These are phyloP conservation scores for Choanephora cucurbitarum DNA, from an alignment of 371 early-diverging fungal genomes.

Conservation along the genomic window DNA sequence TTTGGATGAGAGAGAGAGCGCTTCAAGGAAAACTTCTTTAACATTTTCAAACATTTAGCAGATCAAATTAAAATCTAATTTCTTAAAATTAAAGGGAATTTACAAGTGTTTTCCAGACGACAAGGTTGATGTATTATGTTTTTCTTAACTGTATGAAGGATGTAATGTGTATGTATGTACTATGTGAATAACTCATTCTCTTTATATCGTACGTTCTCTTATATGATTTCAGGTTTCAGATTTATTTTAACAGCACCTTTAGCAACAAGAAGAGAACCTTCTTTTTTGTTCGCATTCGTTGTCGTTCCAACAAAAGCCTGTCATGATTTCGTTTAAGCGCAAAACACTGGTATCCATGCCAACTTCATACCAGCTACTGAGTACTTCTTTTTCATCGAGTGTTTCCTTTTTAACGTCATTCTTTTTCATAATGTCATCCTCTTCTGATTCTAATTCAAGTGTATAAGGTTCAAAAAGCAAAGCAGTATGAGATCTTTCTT, in stretches of 20 bases:
- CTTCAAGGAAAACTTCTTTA: too few relatives aligned
- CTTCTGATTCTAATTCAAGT: slow-evolving; percentile 3
- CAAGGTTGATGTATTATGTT: too few relatives aligned
- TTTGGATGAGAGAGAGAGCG: too few relatives aligned
- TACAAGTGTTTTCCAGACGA: too few relatives aligned
- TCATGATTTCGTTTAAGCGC: slow-evolving; percentile 21
- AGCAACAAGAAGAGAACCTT: not conserved
- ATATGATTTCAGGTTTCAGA: not conserved
- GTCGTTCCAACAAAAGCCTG: slow-evolving; percentile 34
- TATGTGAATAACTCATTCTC: not conserved
- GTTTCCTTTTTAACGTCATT: not conserved
- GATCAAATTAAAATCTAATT: not conserved
- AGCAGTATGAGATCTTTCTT: not conserved
- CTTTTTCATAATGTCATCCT: slow-evolving; percentile 4
- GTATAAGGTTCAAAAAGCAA: slow-evolving; percentile 19
- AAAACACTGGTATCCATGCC: slow-evolving; percentile 43
- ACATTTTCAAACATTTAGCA: not conserved
- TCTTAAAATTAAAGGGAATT: not conserved
- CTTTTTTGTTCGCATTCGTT: slow-evolving; percentile 5
- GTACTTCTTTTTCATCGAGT: slow-evolving; percentile 5
- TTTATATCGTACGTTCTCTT: too few relatives aligned
- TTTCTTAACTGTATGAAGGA: not conserved
- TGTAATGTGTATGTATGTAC: not conserved
- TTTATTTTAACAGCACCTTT: not conserved
- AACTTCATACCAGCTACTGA: slow-evolving; percentile 36